Evolutionary conservation across 352 stramenopile genomes (phyloP), one percentile per base, ranked within the genome.

Genomic region (Pythium dissotocum): DNA sequence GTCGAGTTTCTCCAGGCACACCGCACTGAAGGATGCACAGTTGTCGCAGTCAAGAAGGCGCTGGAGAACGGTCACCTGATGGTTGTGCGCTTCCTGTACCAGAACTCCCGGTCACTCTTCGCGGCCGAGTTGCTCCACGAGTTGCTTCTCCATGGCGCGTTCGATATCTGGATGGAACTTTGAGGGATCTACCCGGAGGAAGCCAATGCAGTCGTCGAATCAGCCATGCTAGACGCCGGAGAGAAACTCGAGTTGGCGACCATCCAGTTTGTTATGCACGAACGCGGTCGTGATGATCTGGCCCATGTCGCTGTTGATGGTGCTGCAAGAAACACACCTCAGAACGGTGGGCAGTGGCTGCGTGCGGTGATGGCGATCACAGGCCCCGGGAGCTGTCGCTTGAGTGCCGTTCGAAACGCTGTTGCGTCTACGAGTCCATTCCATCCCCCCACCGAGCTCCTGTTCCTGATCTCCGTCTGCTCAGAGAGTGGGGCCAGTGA

Each of bases 21-120:
- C 35, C 35, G 44, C 9, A 3, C 44, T 14, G 54, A 60, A 48
- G 54, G 54, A 46, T 60, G 54, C 8, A 60, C 54, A 26, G 54
- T 48, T 12, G 32, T 48, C 7, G 7, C 21, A 24, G 21, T 24
- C 21, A 24, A 24, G 21, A 24, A 5, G 2, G 54, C 33, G 18
- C 32, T 60, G 10, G 13, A 16, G 7, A 12, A 28, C 30, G 12
- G 18, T 48, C 32, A 60, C 12, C 14, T 32, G 14, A 13, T 8
- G 3, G 30, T 60, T 13, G 21, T 60, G n/a, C 9, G 16, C 12
- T 48, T 60, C 18, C 33, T 60, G 14, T 30, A 30, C 6, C 14
- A 5, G 4, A 9, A 60, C 13, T 60, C 46, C 18, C 33, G 30
- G 18, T 18, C 40, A 2, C 33, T 48, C 13, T 60, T 60, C 30